Evolutionary conservation across 768 basidiomycete species (phyloP).

Genomic region (Dictyophora rubrovolvata): DNA sequence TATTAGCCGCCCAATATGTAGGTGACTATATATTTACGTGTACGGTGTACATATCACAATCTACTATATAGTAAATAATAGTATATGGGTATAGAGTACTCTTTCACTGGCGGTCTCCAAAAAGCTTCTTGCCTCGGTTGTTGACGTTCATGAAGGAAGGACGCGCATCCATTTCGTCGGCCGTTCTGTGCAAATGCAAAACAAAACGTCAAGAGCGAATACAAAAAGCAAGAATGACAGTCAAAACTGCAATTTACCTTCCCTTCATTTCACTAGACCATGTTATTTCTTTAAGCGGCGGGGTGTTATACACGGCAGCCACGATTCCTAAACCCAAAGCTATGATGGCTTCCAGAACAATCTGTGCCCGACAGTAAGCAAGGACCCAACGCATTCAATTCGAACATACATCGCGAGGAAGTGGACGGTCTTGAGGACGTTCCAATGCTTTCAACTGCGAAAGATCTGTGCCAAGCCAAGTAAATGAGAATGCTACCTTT

Average conservation of each 20-base stretch:
- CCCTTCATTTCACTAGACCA: constrained; percentile 87
- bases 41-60: neutral
- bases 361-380: constrained; percentile 29
- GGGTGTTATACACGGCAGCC: constrained; percentile 62
- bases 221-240: neutral
- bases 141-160: constrained; percentile 52
- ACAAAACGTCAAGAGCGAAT: no score
- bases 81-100: neutral
- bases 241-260: constrained; percentile 38
- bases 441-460: constrained; percentile 70
- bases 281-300: constrained; percentile 67
- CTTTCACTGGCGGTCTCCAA: constrained; percentile 10
- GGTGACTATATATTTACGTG: neutral
- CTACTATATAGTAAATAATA: neutral
- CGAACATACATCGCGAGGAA: constrained; percentile 51
- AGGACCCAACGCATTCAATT: neutral
- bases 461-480: constrained; percentile 38
- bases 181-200: constrained; percentile 33
- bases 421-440: constrained; percentile 45
- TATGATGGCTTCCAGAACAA: constrained; percentile 53
- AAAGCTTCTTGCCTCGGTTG: constrained; percentile 39
- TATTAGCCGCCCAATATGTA: neutral
- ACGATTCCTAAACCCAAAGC: constrained; percentile 59
- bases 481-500: neutral
- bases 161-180: constrained; percentile 69